Base-by-base conservation (phyloP, 2,329 filamentous ascomycete genomes). In the Cucurbitaria berberidis region DNA sequence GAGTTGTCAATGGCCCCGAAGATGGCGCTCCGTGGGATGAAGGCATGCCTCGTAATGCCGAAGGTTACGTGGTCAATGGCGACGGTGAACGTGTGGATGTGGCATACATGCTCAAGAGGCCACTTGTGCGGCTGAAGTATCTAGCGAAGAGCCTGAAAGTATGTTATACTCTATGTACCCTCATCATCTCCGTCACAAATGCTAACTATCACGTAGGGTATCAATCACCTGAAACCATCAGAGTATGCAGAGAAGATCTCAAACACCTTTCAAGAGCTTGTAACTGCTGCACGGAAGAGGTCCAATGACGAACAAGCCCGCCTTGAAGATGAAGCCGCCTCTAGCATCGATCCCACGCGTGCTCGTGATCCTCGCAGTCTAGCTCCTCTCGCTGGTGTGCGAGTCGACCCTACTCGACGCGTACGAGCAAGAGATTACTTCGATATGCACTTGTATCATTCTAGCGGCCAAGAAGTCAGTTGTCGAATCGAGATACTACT, bases 71-170 rank as follows among this genome's bases (percentile, higher is more conserved):
- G 15, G 76, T 86, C 44, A 86, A 92, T 61, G 85, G 85, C 29
- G 84, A 93, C 58, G 95, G 93, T 11, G 91, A 97, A 73, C 86
- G 91, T 45, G 92, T 97, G 8, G 95, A 98, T 71, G 95, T 99
- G 42, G 93, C 93, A 7, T 96, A 95, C 74, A 81, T 99, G 40
- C 81, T 99, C 46, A 97, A 96, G 76, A 82, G 93, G 48, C 95
- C 95, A 0, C 77, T 99, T 36, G 87, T 96, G 19, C 86, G 95
- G 41, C 80, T 97, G 55, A 97, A 96, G 74, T 90, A 93, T 74
- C 85, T 99, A 56, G 82, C 88, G 38, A 96, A 93, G 74, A 88
- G 91, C 32, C 86, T 96, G 66, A 91, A 89, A 79, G 89, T 87
- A 76, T 44, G 63, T 55, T 16, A 30, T 19, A 19, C 8, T 46